Evolutionary conservation across 495 filamentous ascomycete genomes (phyloP).

Genomic region (Baudoinia panamericana): DNA sequence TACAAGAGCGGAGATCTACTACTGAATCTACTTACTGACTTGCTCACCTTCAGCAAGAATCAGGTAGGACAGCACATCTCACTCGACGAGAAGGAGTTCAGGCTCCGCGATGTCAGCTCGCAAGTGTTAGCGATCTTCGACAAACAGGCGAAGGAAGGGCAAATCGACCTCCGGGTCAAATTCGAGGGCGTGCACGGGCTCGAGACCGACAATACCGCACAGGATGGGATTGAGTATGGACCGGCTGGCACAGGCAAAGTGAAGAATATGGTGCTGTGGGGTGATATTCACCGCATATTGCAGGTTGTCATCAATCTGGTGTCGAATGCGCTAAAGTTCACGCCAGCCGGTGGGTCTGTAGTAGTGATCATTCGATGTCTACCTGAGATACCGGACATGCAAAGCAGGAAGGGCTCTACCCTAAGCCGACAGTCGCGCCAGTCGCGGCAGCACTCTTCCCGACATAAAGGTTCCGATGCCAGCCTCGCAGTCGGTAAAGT

Average conservation of each 20-base stretch:
- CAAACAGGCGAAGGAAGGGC: conserved; percentile 69
- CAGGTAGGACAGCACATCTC: conserved; percentile 70
- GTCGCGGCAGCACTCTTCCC: conserved; percentile 14
- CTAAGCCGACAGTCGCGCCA: conserved; percentile 24
- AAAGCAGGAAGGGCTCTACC: conserved; percentile 5
- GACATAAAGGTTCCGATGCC: conserved; percentile 12
- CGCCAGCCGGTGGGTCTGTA: conserved; percentile 61
- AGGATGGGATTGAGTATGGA: conserved; percentile 30
- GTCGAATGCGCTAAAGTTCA: conserved; percentile 87
- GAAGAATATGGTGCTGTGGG: conserved; percentile 69
- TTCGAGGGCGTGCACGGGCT: conserved; percentile 44
- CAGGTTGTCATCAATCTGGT: conserved; percentile 89
- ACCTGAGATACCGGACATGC: conserved; percentile 9
- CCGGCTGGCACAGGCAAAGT: conserved; percentile 49
- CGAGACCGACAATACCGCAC: conserved; percentile 25
- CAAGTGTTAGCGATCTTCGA: conserved; percentile 78
- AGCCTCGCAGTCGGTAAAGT: conserved; percentile 13
- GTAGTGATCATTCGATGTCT: conserved; percentile 57
- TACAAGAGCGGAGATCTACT: conserved; percentile 85
- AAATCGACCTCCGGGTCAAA: conserved; percentile 56
- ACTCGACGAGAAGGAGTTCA: conserved; percentile 76
- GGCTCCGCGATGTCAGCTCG: conserved; percentile 60
- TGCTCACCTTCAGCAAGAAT: conserved; percentile 86
- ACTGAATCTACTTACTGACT: conserved; percentile 76
- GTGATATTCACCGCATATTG: conserved; percentile 78